Conservation (phyloP, 371 early-diverging fungal species). For the Nematocida sp. region DNA sequence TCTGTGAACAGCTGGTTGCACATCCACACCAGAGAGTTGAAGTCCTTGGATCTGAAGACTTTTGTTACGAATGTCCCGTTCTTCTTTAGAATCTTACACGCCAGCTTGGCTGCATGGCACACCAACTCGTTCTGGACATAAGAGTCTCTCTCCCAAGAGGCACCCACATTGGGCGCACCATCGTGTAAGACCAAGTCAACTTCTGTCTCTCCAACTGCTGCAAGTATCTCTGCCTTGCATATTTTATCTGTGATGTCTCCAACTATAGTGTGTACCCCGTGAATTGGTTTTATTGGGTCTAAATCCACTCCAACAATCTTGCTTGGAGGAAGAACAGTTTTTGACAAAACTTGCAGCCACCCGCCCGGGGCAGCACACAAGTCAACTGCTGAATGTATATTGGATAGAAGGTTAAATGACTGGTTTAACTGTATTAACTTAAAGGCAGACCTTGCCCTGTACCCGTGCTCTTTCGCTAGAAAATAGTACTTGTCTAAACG, state of each 20-base stretch:
- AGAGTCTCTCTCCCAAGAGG: constrained; percentile 93
- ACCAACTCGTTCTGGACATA: constrained; percentile 93
- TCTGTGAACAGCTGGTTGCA: constrained; percentile 90
- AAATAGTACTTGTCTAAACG: constrained; percentile 99
- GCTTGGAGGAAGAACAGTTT: constrained; percentile 72
- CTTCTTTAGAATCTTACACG: constrained; percentile 84
- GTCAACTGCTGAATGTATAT: constrained; percentile 83
- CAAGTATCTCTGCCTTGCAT: constrained; percentile 79
- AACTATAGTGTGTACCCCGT: constrained; percentile 84
- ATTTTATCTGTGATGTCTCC: constrained; percentile 94
- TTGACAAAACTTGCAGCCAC: constrained; percentile 92
- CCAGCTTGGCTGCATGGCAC: constrained; percentile 85
- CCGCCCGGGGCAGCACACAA: constrained; percentile 97
- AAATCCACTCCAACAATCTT: constrained; percentile 82
- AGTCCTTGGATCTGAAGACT: constrained; percentile 96
- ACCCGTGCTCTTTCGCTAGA: constrained; percentile 99
- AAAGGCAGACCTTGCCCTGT: constrained; percentile 97
- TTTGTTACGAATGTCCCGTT: constrained; percentile 98
- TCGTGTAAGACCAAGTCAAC: constrained; percentile 89
- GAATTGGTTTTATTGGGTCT: constrained; percentile 91
- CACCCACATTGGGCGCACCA: constrained; percentile 98
- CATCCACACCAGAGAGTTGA: constrained; percentile 92
- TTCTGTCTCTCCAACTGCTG: constrained; percentile 90
- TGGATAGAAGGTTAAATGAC: constrained; percentile 81
- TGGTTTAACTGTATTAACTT: constrained; percentile 93